A percentile compares a stretch with the other conserved stretches of the same genome.
Conservation (phyloP, 164 flowering plant genomes). For the Santalum album region DNA sequence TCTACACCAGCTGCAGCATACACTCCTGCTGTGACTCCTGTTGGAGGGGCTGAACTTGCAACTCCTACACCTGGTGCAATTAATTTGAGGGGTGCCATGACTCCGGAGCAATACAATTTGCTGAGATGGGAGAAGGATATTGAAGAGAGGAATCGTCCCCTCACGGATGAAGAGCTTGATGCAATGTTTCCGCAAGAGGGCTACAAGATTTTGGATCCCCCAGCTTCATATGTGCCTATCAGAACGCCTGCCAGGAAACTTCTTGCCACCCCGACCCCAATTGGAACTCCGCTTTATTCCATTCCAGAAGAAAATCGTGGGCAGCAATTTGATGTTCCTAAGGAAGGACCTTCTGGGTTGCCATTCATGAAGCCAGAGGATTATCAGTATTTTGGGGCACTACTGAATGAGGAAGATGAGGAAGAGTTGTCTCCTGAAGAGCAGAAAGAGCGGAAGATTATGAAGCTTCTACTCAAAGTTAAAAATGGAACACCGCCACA, state of each 20-base stretch:
- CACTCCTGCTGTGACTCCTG: slow-evolving; percentile 93
- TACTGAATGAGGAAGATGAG: slow-evolving; percentile 86
- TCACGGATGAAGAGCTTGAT: slow-evolving; percentile 98
- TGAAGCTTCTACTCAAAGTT: slow-evolving; percentile 94
- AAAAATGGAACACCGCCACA: slow-evolving; percentile 99
- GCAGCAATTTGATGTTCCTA: slow-evolving; percentile 92
- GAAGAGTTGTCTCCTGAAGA: slow-evolving; percentile 89
- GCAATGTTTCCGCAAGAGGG: slow-evolving; percentile 92
- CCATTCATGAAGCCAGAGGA: slow-evolving; percentile 97
- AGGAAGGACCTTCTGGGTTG: slow-evolving; percentile 82
- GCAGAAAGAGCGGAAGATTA: slow-evolving; percentile 95
- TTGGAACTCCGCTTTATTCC: slow-evolving; percentile 75
- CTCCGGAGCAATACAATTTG: slow-evolving; percentile 92
- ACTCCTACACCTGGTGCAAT: slow-evolving; percentile 83
- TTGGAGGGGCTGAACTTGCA: slow-evolving; percentile 77
- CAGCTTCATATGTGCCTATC: slow-evolving; percentile 86
- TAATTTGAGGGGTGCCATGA: slow-evolving; percentile 58
- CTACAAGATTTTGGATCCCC: slow-evolving; percentile 87
- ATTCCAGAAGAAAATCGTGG: slow-evolving; percentile 96
- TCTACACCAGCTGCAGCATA: slow-evolving; percentile 73
- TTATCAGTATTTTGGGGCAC: slow-evolving; percentile 74
- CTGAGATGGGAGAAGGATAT: slow-evolving; percentile 97
- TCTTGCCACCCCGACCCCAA: slow-evolving; percentile 90
- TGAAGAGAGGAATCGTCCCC: slow-evolving; percentile 89
- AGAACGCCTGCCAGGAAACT: slow-evolving; percentile 98